Base-by-base conservation (phyloP, 2,329 filamentous ascomycete species). In the Phialocephala sp. region DNA sequence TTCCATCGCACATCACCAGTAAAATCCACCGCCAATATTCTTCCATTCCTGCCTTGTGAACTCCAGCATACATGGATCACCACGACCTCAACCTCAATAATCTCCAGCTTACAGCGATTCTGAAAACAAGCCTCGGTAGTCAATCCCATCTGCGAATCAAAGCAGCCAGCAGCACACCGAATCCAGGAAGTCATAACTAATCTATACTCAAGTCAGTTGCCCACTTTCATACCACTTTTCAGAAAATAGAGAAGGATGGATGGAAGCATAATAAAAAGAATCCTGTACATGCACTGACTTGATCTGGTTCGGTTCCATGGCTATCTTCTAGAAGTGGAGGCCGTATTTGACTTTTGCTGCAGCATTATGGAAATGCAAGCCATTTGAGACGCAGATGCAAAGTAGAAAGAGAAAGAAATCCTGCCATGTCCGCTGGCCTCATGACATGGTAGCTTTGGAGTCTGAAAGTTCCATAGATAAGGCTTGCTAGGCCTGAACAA, bases 321-420 rank as follows among this genome's bases (percentile, higher is more conserved):
- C 27, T 32, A 32, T 32, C 6, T 3, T 32, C 27, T 32, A 32
- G 27, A 6, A 32, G 3, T 32, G 27, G 27, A 3, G 27, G 6
- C 27, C 27, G 27, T 32, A 6, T 32, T 32, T 32, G 27, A 6
- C 3, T 3, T 32, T 3, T 32, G 27, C 27, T 32, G 27, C 27
- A 32, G 27, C 27, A 27, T 20, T 6, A 15, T 8, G 12, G 24
- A 18, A 35, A 54, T 35, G 50, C 22, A 6, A 32, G 50, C 50
- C 50, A 18, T 27, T 18, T 32, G 14, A 27, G 12, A 35, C 18
- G 27, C 12, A 32, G 50, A 54, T 54, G 50, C 27, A 54, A 54
- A 61, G 18, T 20, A 58, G 47, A 63, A 63, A 59, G 47, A 47
- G 75, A 75, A 66, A 77, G 76, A 68, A 71, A 56, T 47, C 45